Evolutionary conservation across 2,329 filamentous ascomycete species (phyloP).

Genomic region (Monosporascus sp.): DNA sequence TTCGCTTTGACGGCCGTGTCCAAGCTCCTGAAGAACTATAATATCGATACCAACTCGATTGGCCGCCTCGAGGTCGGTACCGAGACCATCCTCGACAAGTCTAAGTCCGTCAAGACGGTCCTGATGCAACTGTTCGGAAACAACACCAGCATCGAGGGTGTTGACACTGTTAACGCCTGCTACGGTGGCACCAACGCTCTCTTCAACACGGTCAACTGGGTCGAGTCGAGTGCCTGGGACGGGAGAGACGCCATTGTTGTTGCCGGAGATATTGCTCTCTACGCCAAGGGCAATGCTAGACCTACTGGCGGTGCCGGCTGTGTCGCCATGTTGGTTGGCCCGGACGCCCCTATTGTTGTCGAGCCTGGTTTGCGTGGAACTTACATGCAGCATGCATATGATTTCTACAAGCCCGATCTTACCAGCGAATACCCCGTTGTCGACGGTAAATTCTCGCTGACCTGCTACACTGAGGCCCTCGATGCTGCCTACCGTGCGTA

Average conservation of each 20-base stretch:
- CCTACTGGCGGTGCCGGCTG: constrained; percentile 76
- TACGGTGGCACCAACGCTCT: constrained; percentile 82
- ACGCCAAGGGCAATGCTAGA: constrained; percentile 76
- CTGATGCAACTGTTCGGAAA: constrained; percentile 82
- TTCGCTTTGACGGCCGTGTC: constrained; percentile 73
- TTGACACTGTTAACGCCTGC: constrained; percentile 80
- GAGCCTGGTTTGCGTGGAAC: constrained; percentile 75
- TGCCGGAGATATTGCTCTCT: constrained; percentile 77
- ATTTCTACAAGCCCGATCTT: constrained; percentile 87
- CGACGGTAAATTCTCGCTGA: constrained; percentile 76
- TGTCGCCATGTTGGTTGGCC: constrained; percentile 74
- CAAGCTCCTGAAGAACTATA: constrained; percentile 76
- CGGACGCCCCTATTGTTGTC: constrained; percentile 68
- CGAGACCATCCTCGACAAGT: constrained; percentile 83
- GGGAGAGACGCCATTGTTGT: constrained; percentile 76
- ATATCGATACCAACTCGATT: constrained; percentile 71
- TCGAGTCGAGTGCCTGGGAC: constrained; percentile 84
- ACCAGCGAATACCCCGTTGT: constrained; percentile 84
- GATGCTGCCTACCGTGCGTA: constrained; percentile 79
- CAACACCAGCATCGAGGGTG: constrained; percentile 78
- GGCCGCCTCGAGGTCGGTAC: constrained; percentile 81
- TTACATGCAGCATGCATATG: constrained; percentile 80
- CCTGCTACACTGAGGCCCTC: constrained; percentile 75
- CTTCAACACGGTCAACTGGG: constrained; percentile 79
- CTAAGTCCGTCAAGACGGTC: constrained; percentile 84